Conservation (phyloP, 495 filamentous ascomycete species). For the Aspergillus avenaceus region DNA sequence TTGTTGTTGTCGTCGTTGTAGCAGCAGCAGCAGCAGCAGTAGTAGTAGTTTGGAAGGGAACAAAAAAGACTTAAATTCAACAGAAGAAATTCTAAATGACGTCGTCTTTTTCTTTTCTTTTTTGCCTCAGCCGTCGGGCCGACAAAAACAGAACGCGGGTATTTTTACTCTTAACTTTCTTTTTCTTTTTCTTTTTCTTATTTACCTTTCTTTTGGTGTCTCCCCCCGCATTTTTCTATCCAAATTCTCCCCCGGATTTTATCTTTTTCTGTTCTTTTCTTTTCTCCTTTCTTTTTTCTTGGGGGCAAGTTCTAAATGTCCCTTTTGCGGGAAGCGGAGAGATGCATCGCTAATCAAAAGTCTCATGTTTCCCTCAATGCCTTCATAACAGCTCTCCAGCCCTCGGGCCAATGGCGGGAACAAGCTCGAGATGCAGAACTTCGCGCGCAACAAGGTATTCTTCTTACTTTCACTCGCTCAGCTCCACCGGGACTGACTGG, state of each 20-base stretch:
- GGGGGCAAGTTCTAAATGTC: slow-evolving; percentile 30
- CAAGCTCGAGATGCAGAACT: slow-evolving; percentile 36
- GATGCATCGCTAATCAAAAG: slow-evolving; percentile 43
- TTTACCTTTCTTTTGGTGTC: background rate
- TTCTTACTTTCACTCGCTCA: background rate
- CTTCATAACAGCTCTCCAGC: slow-evolving; percentile 39
- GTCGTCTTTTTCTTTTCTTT: too few species aligned
- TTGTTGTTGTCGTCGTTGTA: too few species aligned
- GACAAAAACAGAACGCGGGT: slow-evolving; percentile 9
- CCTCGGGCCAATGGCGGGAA: slow-evolving; percentile 29
- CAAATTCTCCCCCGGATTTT: background rate
- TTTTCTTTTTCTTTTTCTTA: background rate
- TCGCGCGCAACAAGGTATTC: slow-evolving; percentile 34
- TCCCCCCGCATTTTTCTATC: background rate
- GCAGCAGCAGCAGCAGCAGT: background rate
- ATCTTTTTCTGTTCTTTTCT: background rate
- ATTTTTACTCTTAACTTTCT: background rate
- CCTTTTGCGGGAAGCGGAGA: slow-evolving; percentile 47
- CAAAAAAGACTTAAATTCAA: background rate
- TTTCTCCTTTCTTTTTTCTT: background rate
- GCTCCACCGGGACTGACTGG: background rate
- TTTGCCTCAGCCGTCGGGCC: slow-evolving; percentile 18
- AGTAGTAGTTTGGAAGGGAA: background rate
- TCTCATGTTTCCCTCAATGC: slow-evolving; percentile 38
- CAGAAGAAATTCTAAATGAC: slow-evolving; percentile 17